Evolutionary conservation across 2,329 filamentous ascomycete genomes (phyloP), one percentile per base, ranked within the genome.

Genomic region (Colletotrichum incanum): DNA sequence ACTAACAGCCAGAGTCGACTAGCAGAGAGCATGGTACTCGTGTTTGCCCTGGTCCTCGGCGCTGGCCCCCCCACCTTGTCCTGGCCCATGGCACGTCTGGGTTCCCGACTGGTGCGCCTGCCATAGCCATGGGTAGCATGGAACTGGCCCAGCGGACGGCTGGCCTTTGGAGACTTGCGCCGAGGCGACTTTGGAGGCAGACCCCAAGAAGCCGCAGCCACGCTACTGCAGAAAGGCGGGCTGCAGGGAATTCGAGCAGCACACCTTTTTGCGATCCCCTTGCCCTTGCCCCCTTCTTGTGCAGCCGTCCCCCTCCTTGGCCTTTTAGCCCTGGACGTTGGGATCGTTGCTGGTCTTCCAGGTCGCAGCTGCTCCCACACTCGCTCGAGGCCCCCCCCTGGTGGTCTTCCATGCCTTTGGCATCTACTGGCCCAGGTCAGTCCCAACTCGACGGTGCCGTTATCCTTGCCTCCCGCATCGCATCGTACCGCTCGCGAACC

Each of bases 381-480:
- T 20, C 3, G 43, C 34, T 49, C 12, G 37, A 28, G 20, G 9
- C 4, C 34, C 14, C 56, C 56, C 56, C 49, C n/a, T 20, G 61
- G 20, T 26, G 28, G 26, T 55, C 45, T 47, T 34, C 20, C n/a
- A 67, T 62, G 14, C 58, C 52, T 26, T 31, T 37, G 49, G 5
- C 50, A 31, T 34, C 5, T 16, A 8, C 26, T 52, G 61, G 41
- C 37, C 52, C 52, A 65, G 65, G 50, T 26, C 49, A 60, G 31
- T 49, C 49, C 65, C 65, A 52, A 64, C 45, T 66, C 37, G 59
- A 72, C 68, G 63, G 72, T 72, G 68, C 64, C 59, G 49, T 34
- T 52, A 74, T 70, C 72, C 72, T 66, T 70, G 72, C 39, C 61
- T 74, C 72, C 70, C 70, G 72, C 68, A 66, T 64, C 61, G 65